A percentile compares a stretch with the other conserved stretches of the same genome.
phyloP scores from a whole-genome alignment of 164 flowering plant genomes.

The Sedum album region DNA sequence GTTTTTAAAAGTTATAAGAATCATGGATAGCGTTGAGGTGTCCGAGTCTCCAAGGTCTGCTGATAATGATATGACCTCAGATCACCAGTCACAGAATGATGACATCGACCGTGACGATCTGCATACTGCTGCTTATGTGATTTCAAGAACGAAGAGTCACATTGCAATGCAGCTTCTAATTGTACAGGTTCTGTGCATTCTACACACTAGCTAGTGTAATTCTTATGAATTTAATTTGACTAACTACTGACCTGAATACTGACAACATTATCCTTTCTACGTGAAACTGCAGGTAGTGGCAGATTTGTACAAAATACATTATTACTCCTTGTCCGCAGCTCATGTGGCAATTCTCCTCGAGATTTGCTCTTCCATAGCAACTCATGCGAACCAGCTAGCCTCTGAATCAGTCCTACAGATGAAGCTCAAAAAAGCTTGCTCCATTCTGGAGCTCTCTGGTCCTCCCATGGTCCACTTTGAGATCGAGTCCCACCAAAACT shows the following conservation, averaged over 20 bases:
- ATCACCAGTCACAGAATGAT: slow-evolving; percentile 36
- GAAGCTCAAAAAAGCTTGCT: slow-evolving; percentile 68
- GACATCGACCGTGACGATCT: slow-evolving; percentile 74
- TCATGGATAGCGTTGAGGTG: slow-evolving; percentile 56
- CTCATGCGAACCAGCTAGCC: slow-evolving; percentile 67
- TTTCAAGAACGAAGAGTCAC: slow-evolving; percentile 73
- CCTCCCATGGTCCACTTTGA: slow-evolving; percentile 92
- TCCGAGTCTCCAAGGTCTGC: slow-evolving; percentile 35
- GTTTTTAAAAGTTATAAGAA: slow-evolving; percentile 46
- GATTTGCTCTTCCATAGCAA: slow-evolving; percentile 42
- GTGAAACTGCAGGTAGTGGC: slow-evolving; percentile 34
- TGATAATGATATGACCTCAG: slow-evolving; percentile 47
- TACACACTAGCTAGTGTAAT: slow-evolving; percentile 14
- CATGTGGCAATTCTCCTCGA: slow-evolving; percentile 42
- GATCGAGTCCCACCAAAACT: slow-evolving; percentile 34
- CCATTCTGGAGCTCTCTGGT: slow-evolving; percentile 63
- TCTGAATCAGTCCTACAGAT: slow-evolving; percentile 37
- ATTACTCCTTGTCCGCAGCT: slow-evolving; percentile 32
- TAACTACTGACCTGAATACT: neutral
- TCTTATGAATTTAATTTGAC: neutral
- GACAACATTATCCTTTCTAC: neutral
- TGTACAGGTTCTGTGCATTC: slow-evolving; percentile 48
- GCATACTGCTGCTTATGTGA: slow-evolving; percentile 65
- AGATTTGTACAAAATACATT: slow-evolving; percentile 52
- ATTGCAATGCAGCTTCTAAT: slow-evolving; percentile 68